Conservation (phyloP, 768 basidiomycete genomes). For the Hortiboletus flavorubellus region DNA sequence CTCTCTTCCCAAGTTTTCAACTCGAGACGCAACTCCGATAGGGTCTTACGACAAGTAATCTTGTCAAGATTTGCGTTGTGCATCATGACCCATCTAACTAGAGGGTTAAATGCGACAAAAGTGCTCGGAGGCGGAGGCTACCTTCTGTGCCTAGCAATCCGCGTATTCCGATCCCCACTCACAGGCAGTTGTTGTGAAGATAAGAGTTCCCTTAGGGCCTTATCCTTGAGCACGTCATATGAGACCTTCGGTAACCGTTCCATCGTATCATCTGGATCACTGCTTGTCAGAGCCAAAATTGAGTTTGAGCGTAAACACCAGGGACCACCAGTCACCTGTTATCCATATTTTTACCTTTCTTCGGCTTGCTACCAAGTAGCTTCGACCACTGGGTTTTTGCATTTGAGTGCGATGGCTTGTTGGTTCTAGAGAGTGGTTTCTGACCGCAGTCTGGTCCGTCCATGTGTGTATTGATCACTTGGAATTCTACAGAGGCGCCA, state of each 20-base stretch:
- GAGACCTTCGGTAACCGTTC: constrained; percentile 59
- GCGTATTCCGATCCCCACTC: constrained; percentile 47
- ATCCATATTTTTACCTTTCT: constrained; percentile 44
- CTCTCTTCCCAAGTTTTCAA: constrained; percentile 58
- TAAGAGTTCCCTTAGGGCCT: constrained; percentile 55
- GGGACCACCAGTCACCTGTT: constrained; percentile 14
- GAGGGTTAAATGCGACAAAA: not conserved
- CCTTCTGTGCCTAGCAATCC: constrained; percentile 61
- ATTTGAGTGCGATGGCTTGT: constrained; percentile 24
- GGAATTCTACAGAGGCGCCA: constrained; percentile 39
- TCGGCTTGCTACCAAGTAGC: constrained; percentile 30
- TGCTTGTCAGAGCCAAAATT: constrained; percentile 18
- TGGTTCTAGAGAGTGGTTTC: constrained; percentile 13
- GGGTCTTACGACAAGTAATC: constrained; percentile 43
- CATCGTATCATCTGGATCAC: constrained; percentile 33
- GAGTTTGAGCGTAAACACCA: not conserved
- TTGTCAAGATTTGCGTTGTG: constrained; percentile 73
- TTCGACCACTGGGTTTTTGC: constrained; percentile 42
- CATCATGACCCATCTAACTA: constrained; percentile 60
- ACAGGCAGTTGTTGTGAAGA: constrained; percentile 46
- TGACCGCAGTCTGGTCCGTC: constrained; percentile 50
- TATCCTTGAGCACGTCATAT: constrained; percentile 63
- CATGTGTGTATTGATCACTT: constrained; percentile 61
- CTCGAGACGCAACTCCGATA: constrained; percentile 47
- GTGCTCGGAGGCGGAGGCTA: constrained; percentile 22